Percentiles rank a stretch among this genome's conserved stretches.
phyloP scores from a whole-genome alignment of 1,139 yeast genomes.

The Candida frijolesensis region DNA sequence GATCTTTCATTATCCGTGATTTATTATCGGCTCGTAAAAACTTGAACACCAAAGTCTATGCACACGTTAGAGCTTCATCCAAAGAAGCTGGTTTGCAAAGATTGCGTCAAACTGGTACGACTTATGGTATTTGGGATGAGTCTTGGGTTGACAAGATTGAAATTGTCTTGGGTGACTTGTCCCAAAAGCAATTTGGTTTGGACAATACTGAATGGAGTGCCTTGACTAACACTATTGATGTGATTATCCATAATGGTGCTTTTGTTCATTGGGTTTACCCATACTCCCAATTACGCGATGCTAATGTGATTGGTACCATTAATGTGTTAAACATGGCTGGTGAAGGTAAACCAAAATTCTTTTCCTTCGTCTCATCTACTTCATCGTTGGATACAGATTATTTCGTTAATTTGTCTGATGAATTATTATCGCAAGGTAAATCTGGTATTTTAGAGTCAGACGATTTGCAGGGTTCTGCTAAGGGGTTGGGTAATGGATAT shows the following conservation, averaged over 20 bases:
- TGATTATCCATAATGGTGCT: constrained; percentile 95
- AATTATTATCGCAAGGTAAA: constrained; percentile 61
- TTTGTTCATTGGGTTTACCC: constrained; percentile 99
- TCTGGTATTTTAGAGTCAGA: constrained; percentile 81
- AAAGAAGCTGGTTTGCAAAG: constrained; percentile 73
- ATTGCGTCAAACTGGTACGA: constrained; percentile 71
- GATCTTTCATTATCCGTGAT: constrained; percentile 83
- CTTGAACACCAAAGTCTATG: constrained; percentile 60
- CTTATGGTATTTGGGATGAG: constrained; percentile 86
- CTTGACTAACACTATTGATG: constrained; percentile 66
- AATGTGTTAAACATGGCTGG: constrained; percentile 81
- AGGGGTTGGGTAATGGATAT: constrained; percentile 87
- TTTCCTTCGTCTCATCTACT: constrained; percentile 93
- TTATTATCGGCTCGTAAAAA: constrained; percentile 51
- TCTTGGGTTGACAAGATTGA: constrained; percentile 58
- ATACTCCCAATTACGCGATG: constrained; percentile 84
- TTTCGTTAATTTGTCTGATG: constrained; percentile 76
- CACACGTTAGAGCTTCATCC: constrained; percentile 88
- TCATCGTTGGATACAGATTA: constrained; percentile 87
- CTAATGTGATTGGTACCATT: constrained; percentile 87
- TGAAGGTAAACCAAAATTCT: constrained; percentile 81
- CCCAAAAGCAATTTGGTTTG: constrained; percentile 72
- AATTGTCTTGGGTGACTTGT: constrained; percentile 82
- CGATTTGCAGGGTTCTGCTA: constrained; percentile 75
- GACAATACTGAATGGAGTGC: constrained; percentile 55